Conservation (phyloP, 805 yeast species). For the Saccharomycopsis synnaedendra region DNA sequence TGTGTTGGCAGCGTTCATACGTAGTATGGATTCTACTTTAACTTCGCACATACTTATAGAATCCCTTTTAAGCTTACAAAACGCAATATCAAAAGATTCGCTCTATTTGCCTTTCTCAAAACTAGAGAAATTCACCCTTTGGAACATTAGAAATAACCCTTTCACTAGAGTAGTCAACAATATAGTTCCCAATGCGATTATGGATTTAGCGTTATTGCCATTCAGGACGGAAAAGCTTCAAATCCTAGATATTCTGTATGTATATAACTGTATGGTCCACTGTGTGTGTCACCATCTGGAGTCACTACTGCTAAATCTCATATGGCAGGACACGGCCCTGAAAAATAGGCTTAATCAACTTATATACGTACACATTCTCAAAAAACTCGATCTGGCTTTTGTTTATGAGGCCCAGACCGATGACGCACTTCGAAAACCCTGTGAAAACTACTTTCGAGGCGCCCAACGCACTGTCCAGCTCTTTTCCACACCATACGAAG, state of each 20-base stretch:
- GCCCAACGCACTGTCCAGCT: not conserved
- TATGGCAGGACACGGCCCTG: constrained; percentile 11
- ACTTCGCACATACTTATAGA: constrained; percentile 5
- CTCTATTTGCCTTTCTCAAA: constrained; percentile 6
- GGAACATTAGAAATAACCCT: constrained; percentile 7
- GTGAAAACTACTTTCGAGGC: not conserved
- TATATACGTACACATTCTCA: constrained; percentile 7
- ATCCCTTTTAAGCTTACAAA: not conserved
- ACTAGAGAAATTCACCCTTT: constrained; percentile 6
- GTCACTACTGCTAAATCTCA: not conserved
- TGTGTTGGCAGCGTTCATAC: not conserved
- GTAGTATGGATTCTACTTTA: not conserved
- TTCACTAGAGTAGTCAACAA: constrained; percentile 2
- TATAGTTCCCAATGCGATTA: constrained; percentile 6
- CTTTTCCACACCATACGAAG: not conserved
- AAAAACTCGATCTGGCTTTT: constrained; percentile 6
- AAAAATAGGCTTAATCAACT: constrained; percentile 3
- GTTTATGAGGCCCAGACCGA: not conserved
- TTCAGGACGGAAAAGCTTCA: not conserved
- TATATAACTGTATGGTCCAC: constrained; percentile 13
- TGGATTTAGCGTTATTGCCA: constrained; percentile 1
- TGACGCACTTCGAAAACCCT: not conserved
- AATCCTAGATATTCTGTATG: constrained; percentile 1
- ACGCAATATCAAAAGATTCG: not conserved
- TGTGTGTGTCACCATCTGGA: constrained; percentile 5